Evolutionary conservation across 352 stramenopile genomes (phyloP).

Genomic region (Phytophthora hibernalis): DNA sequence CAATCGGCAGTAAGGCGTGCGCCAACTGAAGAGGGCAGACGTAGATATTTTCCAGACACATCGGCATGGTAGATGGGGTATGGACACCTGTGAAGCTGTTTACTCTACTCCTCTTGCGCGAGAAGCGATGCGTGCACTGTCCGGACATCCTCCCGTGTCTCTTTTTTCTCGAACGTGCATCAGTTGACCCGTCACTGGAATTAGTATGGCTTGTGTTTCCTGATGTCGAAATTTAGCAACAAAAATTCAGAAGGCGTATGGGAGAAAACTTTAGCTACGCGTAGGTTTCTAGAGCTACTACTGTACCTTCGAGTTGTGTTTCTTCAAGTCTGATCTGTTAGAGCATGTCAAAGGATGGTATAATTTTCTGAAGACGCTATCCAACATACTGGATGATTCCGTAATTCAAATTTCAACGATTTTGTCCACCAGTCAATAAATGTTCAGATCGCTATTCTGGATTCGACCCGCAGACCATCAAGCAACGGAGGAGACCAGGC

Average conservation of each 20-base stretch:
- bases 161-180: background rate
- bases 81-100: conserved; percentile 1
- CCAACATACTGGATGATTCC: background rate
- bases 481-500: background rate
- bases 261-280: background rate
- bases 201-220: background rate
- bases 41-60: conserved; percentile 9
- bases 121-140: background rate
- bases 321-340: background rate
- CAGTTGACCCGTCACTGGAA: background rate
- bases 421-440: background rate
- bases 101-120: conserved; percentile 6
- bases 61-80: conserved; percentile 1
- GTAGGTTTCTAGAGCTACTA: background rate
- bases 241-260: background rate
- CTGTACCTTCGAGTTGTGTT: background rate
- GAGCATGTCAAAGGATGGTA: background rate
- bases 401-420: background rate
- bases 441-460: background rate
- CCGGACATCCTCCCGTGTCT: background rate
- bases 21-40: background rate
- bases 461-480: background rate
- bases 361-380: background rate
- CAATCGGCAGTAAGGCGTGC: conserved; percentile 8
- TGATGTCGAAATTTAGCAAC: background rate